These are phyloP conservation scores for Allomyces javanicus DNA, from an alignment of 192 early-diverging fungal genomes.

Conservation along the genomic window DNA sequence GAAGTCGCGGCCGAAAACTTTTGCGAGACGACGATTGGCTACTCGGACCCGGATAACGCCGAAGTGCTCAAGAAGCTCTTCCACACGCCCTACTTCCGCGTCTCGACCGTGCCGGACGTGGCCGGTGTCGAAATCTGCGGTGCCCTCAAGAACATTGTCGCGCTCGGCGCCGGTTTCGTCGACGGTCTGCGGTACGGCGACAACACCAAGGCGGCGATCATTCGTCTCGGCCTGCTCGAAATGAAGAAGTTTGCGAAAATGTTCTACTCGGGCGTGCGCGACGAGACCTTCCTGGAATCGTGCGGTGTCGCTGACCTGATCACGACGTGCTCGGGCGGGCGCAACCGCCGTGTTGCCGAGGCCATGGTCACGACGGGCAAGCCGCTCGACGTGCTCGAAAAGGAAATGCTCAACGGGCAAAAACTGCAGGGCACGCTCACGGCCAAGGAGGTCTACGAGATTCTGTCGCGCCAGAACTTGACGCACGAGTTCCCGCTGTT, in stretches of 20 bases:
- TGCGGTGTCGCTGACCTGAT: conserved; percentile 95
- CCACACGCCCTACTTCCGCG: conserved; percentile 72
- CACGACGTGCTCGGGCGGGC: conserved; percentile 91
- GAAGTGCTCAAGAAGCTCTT: conserved; percentile 60
- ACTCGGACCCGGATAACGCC: conserved; percentile 43
- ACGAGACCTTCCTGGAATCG: conserved; percentile 89
- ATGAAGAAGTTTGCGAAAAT: conserved; percentile 82
- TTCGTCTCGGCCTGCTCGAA: conserved; percentile 82
- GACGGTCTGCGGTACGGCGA: conserved; percentile 58
- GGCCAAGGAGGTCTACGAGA: conserved; percentile 62
- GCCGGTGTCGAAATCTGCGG: conserved; percentile 93
- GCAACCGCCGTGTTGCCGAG: conserved; percentile 83
- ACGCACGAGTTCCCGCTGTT: conserved; percentile 74
- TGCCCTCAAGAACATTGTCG: conserved; percentile 96
- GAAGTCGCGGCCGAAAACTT: conserved; percentile 88
- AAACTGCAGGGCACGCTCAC: conserved; percentile 93
- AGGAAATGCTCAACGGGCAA: conserved; percentile 85
- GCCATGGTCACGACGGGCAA: conserved; percentile 80
- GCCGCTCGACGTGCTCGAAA: conserved; percentile 74
- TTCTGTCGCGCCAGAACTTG: conserved; percentile 42
- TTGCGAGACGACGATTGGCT: conserved; percentile 90
- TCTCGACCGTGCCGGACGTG: conserved; percentile 67
- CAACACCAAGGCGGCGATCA: conserved; percentile 54
- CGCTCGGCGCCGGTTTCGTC: conserved; percentile 83
- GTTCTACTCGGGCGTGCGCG: conserved; percentile 65